Percentiles rank a stretch among this genome's conserved stretches.
Conservation (phyloP, 179 eudicot species). For the Drosera spatulata region DNA sequence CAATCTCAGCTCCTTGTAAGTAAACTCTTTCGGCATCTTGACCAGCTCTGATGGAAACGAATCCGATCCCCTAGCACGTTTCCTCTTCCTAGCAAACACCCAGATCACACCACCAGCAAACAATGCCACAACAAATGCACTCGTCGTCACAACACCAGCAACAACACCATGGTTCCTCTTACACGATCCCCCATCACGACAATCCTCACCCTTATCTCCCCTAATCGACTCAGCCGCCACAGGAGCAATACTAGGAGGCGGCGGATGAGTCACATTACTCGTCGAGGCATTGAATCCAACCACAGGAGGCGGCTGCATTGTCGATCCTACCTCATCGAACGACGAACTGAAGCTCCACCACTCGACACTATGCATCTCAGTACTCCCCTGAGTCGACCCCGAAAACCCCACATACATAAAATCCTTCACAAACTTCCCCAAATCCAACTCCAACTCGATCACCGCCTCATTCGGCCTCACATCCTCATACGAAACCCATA, state of each 20-base stretch:
- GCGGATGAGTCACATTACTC: conserved; percentile 11
- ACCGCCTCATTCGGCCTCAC: conserved; percentile 49
- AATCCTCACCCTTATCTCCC: background rate
- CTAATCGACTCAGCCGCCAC: conserved; percentile 8
- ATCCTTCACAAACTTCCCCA: conserved; percentile 31
- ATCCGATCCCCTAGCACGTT: too few species aligned
- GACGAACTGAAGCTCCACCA: conserved; percentile 77
- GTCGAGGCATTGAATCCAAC: conserved; percentile 18
- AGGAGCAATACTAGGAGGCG: conserved; percentile 37
- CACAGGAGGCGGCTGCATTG: conserved; percentile 28
- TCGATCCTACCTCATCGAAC: conserved; percentile 3
- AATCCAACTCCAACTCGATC: conserved; percentile 27
- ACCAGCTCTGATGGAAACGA: too few species aligned
- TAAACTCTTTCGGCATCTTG: too few species aligned
- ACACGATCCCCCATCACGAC: conserved; percentile 8
- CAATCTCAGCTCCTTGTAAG: too few species aligned
- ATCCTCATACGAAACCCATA: conserved; percentile 64
- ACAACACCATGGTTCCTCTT: conserved; percentile 18
- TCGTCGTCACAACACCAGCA: conserved; percentile 32
- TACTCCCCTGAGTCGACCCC: conserved; percentile 85
- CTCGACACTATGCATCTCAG: conserved; percentile 62
- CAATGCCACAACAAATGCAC: conserved; percentile 25
- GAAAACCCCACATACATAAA: conserved; percentile 52
- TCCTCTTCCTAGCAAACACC: conserved; percentile 13
- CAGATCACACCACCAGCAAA: conserved; percentile 26